Conservation (phyloP, 2,329 filamentous ascomycete genomes). For the Alternaria brassicicola region DNA sequence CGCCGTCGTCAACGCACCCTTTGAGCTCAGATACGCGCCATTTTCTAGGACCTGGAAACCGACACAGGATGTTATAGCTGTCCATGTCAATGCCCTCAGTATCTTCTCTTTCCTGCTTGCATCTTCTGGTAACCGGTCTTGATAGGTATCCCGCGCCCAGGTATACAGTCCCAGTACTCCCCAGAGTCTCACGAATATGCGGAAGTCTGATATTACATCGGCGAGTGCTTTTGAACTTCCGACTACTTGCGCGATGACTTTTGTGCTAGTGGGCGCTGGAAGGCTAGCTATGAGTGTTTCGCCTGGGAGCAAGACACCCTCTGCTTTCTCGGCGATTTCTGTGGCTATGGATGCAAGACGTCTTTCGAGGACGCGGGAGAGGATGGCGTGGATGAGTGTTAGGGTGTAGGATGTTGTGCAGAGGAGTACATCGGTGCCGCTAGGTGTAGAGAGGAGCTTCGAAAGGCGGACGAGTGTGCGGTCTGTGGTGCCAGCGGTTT, state of each 20-base stretch:
- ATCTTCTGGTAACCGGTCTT: constrained; percentile 30
- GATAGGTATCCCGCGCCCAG: constrained; percentile 60
- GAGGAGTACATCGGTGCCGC: constrained; percentile 50
- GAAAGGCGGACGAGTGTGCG: constrained; percentile 42
- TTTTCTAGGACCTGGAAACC: constrained; percentile 84
- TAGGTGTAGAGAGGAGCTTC: constrained; percentile 48
- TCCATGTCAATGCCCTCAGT: constrained; percentile 61
- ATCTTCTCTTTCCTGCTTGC: constrained; percentile 37
- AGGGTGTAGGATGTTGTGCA: constrained; percentile 54
- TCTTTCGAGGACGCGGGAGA: constrained; percentile 46
- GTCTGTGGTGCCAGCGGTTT: constrained; percentile 37
- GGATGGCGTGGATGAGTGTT: constrained; percentile 48
- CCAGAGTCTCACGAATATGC: constrained; percentile 79
- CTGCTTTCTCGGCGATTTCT: constrained; percentile 47
- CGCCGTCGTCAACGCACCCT: constrained; percentile 65
- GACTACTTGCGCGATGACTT: constrained; percentile 41
- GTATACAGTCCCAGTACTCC: constrained; percentile 75
- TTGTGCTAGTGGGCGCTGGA: constrained; percentile 40
- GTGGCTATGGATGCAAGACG: constrained; percentile 46
- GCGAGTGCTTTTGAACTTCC: constrained; percentile 58
- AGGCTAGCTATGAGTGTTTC: constrained; percentile 50
- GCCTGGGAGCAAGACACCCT: constrained; percentile 49
- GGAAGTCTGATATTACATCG: constrained; percentile 70
- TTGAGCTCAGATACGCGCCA: constrained; percentile 74
- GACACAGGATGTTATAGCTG: constrained; percentile 71